Evolutionary conservation across 2,329 filamentous ascomycete genomes (phyloP), one percentile per base, ranked within the genome.

Genomic region (Cordyceps cateniannulata): DNA sequence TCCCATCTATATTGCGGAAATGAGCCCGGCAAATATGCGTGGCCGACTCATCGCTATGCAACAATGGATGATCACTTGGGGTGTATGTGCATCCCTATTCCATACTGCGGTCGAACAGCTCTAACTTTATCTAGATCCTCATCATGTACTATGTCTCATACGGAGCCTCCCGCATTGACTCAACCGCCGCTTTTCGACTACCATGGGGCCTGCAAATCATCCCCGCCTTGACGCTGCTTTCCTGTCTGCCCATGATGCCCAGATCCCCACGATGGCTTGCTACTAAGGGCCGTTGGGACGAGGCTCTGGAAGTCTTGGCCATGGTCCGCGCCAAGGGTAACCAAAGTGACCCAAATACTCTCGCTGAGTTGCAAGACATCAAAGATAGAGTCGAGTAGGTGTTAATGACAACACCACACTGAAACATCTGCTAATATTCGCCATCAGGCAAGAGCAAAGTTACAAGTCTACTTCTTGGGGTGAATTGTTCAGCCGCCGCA

Each of bases 71-170:
- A 64, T 64, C 35, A 64, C 63, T 5, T 64, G 63, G 63, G 63
- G 63, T 22, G 63, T 64, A 63, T 24, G 61, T 62, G 18, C 27
- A 86, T 85, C 76, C 84, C 85, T 38, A 89, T 90, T 40, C 22
- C 27, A n/a, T 14, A 12, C 88, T 86, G 61, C 16, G 4, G 32
- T 35, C 32, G 32, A 35, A 35, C 16, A 3, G 38, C 16, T 42
- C 38, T 42, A n/a, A 47, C 3, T 25, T 52, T 24, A 64, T 63
- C 63, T 20, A 67, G 64, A 87, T 87, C 64, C 69, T 87, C 64
- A 84, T 87, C 72, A 87, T 87, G 83, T 88, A 85, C 75, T 87
- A 83, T 65, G 83, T 87, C 68, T 82, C 79, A 12, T 85, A 85
- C 65, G 86, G 83, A 40, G 83, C 81, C 69, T 82, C 79, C 56